These are phyloP conservation scores for Nakataea oryzae DNA, from an alignment of 2,329 filamentous ascomycete species.

Conservation along the genomic window DNA sequence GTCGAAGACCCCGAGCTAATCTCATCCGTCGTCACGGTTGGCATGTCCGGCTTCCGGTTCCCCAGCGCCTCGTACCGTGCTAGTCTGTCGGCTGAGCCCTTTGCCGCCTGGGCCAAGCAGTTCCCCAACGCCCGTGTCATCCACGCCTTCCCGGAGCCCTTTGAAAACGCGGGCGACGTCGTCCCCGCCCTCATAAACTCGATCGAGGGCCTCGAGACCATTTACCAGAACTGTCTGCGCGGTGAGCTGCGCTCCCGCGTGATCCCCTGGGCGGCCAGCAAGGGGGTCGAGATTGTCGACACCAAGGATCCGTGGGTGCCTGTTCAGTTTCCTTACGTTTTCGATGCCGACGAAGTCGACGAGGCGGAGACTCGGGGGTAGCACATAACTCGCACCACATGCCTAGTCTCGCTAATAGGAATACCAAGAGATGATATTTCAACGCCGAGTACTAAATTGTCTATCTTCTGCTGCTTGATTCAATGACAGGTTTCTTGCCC, in stretches of 20 bases:
- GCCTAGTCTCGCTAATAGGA: too few relatives aligned
- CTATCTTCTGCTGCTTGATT: too few relatives aligned
- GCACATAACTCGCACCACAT: too few relatives aligned
- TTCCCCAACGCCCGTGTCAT: constrained; percentile 7
- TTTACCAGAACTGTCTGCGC: constrained; percentile 7
- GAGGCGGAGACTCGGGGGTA: neutral
- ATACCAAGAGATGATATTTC: too few relatives aligned
- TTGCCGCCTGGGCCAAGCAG: constrained; percentile 7
- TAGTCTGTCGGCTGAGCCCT: constrained; percentile 1
- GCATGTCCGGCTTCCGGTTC: constrained; percentile 8
- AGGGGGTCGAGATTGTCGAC: neutral
- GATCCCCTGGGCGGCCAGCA: neutral
- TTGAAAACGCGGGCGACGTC: neutral
- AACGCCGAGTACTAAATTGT: too few relatives aligned
- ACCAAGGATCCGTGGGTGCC: neutral
- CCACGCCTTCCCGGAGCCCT: constrained; percentile 4
- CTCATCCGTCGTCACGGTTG: constrained; percentile 5
- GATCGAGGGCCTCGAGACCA: constrained; percentile 1
- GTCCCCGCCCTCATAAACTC: constrained; percentile 5
- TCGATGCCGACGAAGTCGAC: neutral
- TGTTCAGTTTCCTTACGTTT: neutral
- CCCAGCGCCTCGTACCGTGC: constrained; percentile 1
- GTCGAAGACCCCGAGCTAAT: constrained; percentile 1
- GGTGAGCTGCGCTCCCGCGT: constrained; percentile 3
- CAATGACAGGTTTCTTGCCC: too few relatives aligned